These are phyloP conservation scores for Homolaphlyctis polyrhiza DNA, from an alignment of 371 early-diverging fungal genomes.

Conservation along the genomic window DNA sequence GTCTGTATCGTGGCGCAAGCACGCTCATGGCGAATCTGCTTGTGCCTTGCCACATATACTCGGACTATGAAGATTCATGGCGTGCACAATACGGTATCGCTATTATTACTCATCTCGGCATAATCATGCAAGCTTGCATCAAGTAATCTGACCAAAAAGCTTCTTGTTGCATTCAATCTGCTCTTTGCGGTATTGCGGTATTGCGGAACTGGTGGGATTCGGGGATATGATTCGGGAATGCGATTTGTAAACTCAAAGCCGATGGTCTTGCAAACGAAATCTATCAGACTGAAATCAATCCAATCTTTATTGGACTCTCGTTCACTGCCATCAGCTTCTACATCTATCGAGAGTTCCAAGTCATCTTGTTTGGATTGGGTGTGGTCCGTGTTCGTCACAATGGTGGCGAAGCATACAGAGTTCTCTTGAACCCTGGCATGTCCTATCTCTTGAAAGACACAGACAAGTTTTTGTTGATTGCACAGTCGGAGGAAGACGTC, in stretches of 20 bases:
- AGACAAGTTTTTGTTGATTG: constrained; percentile 60
- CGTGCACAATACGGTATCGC: constrained; percentile 71
- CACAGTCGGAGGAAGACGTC: constrained; percentile 55
- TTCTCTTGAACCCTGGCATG: constrained; percentile 62
- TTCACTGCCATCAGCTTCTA: constrained; percentile 60
- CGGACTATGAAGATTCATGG: constrained; percentile 62
- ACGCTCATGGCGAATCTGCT: constrained; percentile 68
- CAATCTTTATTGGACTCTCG: constrained; percentile 47
- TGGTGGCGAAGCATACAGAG: constrained; percentile 18
- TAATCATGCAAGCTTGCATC: too few relatives aligned
- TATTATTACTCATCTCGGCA: too few relatives aligned
- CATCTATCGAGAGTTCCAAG: constrained; percentile 65
- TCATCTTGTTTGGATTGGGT: constrained; percentile 57
- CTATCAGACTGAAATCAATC: constrained; percentile 48
- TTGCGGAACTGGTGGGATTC: background rate
- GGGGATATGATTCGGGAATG: too few relatives aligned
- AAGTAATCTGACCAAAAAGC: too few relatives aligned
- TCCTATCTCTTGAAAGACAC: constrained; percentile 44
- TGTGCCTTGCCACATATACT: constrained; percentile 44
- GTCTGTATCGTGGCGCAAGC: constrained; percentile 60
- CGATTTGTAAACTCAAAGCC: background rate
- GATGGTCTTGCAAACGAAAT: constrained; percentile 71
- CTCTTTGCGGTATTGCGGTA: background rate
- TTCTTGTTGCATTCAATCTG: constrained; percentile 4
- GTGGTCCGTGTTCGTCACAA: background rate